phyloP scores from a whole-genome alignment of 148 eudicot species.

The Nepenthes mirabilis region DNA sequence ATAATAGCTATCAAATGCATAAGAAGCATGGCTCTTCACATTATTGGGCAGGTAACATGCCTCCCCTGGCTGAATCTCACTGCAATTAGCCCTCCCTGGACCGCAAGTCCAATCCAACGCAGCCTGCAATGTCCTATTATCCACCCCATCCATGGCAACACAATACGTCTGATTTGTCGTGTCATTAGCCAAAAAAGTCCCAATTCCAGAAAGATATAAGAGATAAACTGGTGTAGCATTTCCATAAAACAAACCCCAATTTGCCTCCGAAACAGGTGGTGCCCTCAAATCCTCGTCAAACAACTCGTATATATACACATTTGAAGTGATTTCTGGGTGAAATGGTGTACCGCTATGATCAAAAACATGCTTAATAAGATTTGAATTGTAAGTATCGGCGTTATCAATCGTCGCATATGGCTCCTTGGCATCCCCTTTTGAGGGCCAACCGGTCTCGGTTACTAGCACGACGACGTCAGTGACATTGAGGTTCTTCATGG shows the following conservation, averaged over 20 bases:
- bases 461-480: constrained; percentile 67
- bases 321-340: constrained; percentile 69
- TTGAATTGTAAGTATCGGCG: constrained; percentile 75
- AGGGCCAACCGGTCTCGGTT: constrained; percentile 95
- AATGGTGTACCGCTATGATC: constrained; percentile 62
- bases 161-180: constrained; percentile 80
- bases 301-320: constrained; percentile 70
- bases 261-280: constrained; percentile 76
- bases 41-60: constrained; percentile 70
- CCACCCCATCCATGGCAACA: constrained; percentile 54
- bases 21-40: constrained; percentile 73
- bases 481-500: constrained; percentile 68
- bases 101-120: constrained; percentile 99
- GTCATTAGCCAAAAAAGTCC: constrained; percentile 78
- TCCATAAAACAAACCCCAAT: constrained; percentile 80
- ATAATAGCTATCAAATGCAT: constrained; percentile 87
- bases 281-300: constrained; percentile 91
- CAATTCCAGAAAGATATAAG: constrained; percentile 69
- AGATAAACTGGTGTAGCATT: constrained; percentile 61
- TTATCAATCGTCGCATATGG: constrained; percentile 72
- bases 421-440: constrained; percentile 72
- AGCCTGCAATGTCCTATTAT: constrained; percentile 51
- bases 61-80: constrained; percentile 83
- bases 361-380: constrained; percentile 64
- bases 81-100: constrained; percentile 84